phyloP scores from a whole-genome alignment of 768 basidiomycete species.

The Trametes meyenii region DNA sequence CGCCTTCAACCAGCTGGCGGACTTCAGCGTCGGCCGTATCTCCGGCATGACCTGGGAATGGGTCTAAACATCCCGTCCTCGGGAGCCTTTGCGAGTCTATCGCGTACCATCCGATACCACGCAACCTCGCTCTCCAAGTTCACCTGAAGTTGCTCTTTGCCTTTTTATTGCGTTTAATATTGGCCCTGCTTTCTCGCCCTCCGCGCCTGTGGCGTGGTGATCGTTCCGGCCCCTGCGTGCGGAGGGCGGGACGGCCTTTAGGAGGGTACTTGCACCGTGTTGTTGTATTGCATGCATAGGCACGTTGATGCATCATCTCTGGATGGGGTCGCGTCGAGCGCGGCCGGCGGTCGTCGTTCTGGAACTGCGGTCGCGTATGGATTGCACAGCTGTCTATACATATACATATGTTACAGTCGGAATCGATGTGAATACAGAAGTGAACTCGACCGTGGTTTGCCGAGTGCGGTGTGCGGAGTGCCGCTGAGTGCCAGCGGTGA shows the following conservation, averaged over 20 bases:
- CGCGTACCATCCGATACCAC: not conserved
- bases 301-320: conserved; percentile 16
- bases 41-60: conserved; percentile 48
- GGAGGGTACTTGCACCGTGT: conserved; percentile 25
- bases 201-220: conserved; percentile 27
- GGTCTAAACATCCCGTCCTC: conserved; percentile 2
- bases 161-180: conserved; percentile 22
- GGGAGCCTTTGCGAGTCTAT: not conserved
- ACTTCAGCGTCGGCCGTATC: conserved; percentile 52
- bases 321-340: conserved; percentile 20
- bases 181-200: conserved; percentile 2
- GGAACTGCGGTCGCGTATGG: conserved; percentile 21
- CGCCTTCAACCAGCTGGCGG: conserved; percentile 57
- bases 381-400: conserved; percentile 7
- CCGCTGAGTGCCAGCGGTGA: not conserved
- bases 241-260: conserved; percentile 30
- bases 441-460: not conserved
- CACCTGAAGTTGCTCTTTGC: conserved; percentile 2
- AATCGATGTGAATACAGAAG: conserved; percentile 6
- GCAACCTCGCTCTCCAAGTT: conserved; percentile 13
- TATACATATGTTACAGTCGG: conserved; percentile 2
- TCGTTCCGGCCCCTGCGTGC: conserved; percentile 29
- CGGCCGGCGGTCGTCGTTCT: conserved; percentile 20
- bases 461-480: not conserved
- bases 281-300: conserved; percentile 25